A percentile compares a stretch with the other conserved stretches of the same genome.
Evolutionary conservation across 208 protist genomes (phyloP).

Genomic region (Paratrypanosoma confusum): DNA sequence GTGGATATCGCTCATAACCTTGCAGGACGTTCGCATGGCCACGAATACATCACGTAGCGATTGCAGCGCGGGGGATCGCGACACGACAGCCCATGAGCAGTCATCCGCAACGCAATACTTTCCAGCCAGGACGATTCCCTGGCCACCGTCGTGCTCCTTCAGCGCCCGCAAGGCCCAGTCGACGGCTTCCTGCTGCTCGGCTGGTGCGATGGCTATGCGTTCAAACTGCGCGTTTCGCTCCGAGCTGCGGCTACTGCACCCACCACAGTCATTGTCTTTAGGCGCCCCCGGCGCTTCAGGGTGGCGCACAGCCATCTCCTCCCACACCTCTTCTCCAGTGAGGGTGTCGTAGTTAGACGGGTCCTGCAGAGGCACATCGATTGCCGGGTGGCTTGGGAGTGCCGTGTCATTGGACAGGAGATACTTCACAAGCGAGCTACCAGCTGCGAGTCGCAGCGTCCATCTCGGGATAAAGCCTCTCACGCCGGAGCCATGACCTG

Average conservation of each 20-base stretch:
- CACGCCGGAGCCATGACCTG: too few relatives aligned
- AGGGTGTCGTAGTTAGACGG: constrained; percentile 71
- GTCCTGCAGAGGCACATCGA: constrained; percentile 17
- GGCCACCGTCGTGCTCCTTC: constrained; percentile 12
- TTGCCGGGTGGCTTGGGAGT: constrained; percentile 32
- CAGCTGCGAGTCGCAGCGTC: constrained; percentile 22
- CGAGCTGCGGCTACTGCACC: too few relatives aligned
- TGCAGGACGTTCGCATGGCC: constrained; percentile 68
- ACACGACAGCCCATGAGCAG: constrained; percentile 59
- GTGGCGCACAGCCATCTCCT: neutral
- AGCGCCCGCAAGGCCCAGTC: too few relatives aligned
- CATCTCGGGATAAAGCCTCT: too few relatives aligned
- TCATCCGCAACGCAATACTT: constrained; percentile 70
- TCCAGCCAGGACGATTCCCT: constrained; percentile 72
- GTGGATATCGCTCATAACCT: constrained; percentile 62
- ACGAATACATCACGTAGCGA: constrained; percentile 60
- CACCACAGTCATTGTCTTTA: constrained; percentile 1
- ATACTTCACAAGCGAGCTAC: constrained; percentile 49
- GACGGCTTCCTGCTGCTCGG: too few relatives aligned
- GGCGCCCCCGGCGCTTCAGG: neutral
- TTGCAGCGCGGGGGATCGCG: constrained; percentile 34
- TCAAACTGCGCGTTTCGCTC: too few relatives aligned
- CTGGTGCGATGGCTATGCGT: too few relatives aligned
- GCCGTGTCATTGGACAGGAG: constrained; percentile 71
- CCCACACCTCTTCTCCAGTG: constrained; percentile 69